Percentiles rank a stretch among this genome's conserved stretches.
These are phyloP conservation scores for Rosellinia necatrix DNA, from an alignment of 2,329 filamentous ascomycete species.

Conservation along the genomic window DNA sequence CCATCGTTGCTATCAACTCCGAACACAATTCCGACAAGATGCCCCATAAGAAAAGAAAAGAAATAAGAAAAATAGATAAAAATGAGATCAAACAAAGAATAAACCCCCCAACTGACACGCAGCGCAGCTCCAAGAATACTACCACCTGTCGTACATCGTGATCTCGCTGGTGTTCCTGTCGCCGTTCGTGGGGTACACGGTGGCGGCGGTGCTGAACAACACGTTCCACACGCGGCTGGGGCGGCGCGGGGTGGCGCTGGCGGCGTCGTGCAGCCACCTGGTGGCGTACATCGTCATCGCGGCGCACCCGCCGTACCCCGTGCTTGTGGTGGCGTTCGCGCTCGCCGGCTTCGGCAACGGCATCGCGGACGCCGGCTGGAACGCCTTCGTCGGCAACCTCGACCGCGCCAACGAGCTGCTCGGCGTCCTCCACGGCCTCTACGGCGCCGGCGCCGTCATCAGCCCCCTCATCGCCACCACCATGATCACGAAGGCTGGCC, in stretches of 20 bases:
- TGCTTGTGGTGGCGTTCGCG: slow-evolving; percentile 67
- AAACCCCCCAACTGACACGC: too few relatives aligned
- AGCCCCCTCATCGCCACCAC: slow-evolving; percentile 72
- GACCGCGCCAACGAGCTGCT: slow-evolving; percentile 70
- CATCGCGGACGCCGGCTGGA: slow-evolving; percentile 61
- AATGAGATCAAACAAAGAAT: too few relatives aligned
- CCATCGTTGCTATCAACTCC: too few relatives aligned
- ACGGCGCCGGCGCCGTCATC: slow-evolving; percentile 70
- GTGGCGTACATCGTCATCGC: slow-evolving; percentile 67
- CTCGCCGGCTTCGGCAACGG: slow-evolving; percentile 74
- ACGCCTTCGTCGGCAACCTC: slow-evolving; percentile 67
- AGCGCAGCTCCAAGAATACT: slow-evolving; percentile 53
- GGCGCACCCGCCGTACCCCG: slow-evolving; percentile 70
- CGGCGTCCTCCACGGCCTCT: slow-evolving; percentile 70
- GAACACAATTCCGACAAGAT: too few relatives aligned
- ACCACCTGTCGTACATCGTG: slow-evolving; percentile 51
- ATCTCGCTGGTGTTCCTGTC: slow-evolving; percentile 55
- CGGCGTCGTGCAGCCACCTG: slow-evolving; percentile 64
- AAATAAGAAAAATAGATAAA: too few relatives aligned
- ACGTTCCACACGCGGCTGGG: slow-evolving; percentile 50
- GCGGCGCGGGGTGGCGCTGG: slow-evolving; percentile 69
- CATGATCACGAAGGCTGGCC: slow-evolving; percentile 65
- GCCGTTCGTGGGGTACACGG: slow-evolving; percentile 51
- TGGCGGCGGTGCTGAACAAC: slow-evolving; percentile 51
- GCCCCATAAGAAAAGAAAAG: too few relatives aligned